phyloP scores from a whole-genome alignment of 495 filamentous ascomycete species.

The Cetradonia linearis region DNA sequence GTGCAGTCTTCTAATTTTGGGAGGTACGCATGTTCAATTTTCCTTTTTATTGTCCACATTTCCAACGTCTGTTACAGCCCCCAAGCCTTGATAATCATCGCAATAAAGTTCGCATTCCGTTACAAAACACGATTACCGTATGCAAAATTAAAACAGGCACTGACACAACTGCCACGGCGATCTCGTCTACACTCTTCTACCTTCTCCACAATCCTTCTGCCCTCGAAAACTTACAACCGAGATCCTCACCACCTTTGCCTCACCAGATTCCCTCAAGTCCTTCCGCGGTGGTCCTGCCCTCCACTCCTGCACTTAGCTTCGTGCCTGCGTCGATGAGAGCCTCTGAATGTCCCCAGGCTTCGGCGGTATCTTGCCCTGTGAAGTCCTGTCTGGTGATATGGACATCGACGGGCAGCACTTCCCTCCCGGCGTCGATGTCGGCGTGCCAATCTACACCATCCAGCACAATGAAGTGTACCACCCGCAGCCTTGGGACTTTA shows the following conservation, averaged over 20 bases:
- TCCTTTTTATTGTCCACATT: too few relatives aligned
- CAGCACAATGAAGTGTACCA: conserved; percentile 48
- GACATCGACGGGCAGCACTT: conserved; percentile 44
- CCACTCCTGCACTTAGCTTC: conserved; percentile 38
- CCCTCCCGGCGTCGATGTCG: conserved; percentile 44
- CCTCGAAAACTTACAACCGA: conserved; percentile 34
- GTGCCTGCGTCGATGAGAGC: conserved; percentile 59
- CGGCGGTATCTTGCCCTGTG: conserved; percentile 47
- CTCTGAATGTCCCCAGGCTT: conserved; percentile 63
- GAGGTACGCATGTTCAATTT: not conserved
- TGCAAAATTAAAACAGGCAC: conserved; percentile 31
- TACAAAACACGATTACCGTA: not conserved
- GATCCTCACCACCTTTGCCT: conserved; percentile 39
- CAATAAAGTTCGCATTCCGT: not conserved
- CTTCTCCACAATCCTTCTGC: conserved; percentile 45
- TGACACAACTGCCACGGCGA: conserved; percentile 55
- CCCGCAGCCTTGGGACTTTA: conserved; percentile 40
- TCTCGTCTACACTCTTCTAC: conserved; percentile 57
- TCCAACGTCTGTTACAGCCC: too few relatives aligned
- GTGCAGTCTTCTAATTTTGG: not conserved
- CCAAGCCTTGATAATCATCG: not conserved
- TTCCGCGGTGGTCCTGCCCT: conserved; percentile 40
- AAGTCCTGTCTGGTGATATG: conserved; percentile 51
- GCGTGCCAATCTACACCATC: conserved; percentile 44
- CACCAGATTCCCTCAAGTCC: conserved; percentile 43